Evolutionary conservation across 352 stramenopile genomes (phyloP), one percentile per base, ranked within the genome.

Genomic region (Phytophthora vignae): DNA sequence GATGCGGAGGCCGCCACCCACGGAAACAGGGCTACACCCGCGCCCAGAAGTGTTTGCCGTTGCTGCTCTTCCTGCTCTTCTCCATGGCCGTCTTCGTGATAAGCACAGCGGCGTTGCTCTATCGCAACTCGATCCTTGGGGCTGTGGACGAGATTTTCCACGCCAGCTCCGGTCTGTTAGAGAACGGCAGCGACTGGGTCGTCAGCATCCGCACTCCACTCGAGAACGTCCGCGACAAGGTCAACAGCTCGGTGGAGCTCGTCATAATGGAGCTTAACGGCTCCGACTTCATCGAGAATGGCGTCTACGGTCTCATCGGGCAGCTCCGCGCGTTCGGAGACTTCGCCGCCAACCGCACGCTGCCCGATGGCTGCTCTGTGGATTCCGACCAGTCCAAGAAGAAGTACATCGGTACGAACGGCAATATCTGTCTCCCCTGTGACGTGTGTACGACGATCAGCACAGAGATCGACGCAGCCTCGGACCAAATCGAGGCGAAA

Each of bases 51-150:
- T 82, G 80, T 40, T 60, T 74, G 14, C 83, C 85, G 14, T 21
- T 91, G 49, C 52, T 90, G 1, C 83, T 91, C 53, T 92, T 82
- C 66, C 22, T 91, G n/a, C 27, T 91, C 8, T 91, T 91, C 53
- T 60, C 75, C 9, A 58, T 82, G 15, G 83, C 63, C 29, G 75
- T 92, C 17, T 54, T 85, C 1, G 73, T 67, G 1, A 71, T 87
- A 17, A 81, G 79, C 0, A 76, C 69, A 31, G 71, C 79, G 15
- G 74, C 84, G 14, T 67, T 88, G 46, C 68, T 90, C 25, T 90
- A 90, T 69, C 81, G 84, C 46, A 79, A 81, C 33, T 83, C 79
- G 6, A 59, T 90, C 1, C 78, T 78, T 11, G 64, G 52, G 1
- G 73, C 78, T 25, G 70, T 92, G 11, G 59, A 63, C 9, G 74